Evolutionary conservation across 2,329 filamentous ascomycete species (phyloP).

Genomic region (Trichoderma asperellum): DNA sequence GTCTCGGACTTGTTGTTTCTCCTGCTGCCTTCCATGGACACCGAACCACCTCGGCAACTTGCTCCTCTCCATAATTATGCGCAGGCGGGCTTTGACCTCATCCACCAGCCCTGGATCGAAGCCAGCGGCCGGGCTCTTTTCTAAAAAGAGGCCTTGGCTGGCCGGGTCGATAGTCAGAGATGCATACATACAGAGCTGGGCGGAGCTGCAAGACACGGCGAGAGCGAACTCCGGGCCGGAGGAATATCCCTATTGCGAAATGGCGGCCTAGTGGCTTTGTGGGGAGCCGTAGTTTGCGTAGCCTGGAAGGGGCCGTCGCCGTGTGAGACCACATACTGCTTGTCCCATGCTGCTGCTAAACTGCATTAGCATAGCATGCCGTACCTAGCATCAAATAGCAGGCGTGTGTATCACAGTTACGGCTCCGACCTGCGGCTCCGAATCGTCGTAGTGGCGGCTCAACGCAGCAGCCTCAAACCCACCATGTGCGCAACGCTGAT

Average conservation of each 20-base stretch:
- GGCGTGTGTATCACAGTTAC: neutral
- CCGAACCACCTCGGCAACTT: constrained; percentile 22
- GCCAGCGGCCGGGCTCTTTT: constrained; percentile 14
- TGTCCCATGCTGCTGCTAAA: too few species aligned
- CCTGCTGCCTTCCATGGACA: neutral
- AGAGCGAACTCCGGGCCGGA: constrained; percentile 25
- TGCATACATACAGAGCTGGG: neutral
- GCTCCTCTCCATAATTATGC: constrained; percentile 14
- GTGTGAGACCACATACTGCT: neutral
- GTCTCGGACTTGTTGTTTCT: neutral
- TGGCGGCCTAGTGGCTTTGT: constrained; percentile 17
- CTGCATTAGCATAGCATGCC: too few species aligned
- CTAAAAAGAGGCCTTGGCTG: constrained; percentile 21
- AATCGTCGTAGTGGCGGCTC: neutral
- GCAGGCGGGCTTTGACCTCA: constrained; percentile 1
- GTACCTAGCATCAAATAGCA: too few species aligned
- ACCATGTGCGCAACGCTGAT: neutral
- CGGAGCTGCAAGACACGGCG: constrained; percentile 18
- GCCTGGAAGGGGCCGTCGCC: neutral
- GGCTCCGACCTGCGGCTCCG: neutral
- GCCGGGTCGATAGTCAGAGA: constrained; percentile 1
- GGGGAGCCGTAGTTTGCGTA: constrained; percentile 4
- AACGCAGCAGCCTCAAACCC: neutral
- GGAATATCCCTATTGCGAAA: constrained; percentile 27
- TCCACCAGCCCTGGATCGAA: neutral